Evolutionary conservation across 202 grass and related monocot genomes (phyloP).

Genomic region (Sporobolus alterniflorus): DNA sequence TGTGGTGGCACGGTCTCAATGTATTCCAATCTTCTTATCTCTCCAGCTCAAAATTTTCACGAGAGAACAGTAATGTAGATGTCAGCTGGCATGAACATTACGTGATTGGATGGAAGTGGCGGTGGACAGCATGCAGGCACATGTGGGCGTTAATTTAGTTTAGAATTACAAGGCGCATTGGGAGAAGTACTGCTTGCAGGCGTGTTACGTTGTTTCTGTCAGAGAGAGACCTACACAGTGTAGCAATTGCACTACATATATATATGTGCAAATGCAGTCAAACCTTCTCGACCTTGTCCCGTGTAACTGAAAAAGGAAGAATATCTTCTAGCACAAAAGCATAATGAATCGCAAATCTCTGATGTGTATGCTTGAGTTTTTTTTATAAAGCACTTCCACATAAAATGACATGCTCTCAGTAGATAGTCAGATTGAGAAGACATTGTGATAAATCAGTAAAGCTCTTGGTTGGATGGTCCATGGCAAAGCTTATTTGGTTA

Average conservation of each 20-base stretch:
- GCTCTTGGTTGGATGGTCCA: conserved; percentile 31
- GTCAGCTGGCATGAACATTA: conserved; percentile 15
- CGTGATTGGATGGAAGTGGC: conserved; percentile 64
- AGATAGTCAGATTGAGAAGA: neutral
- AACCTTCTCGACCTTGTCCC: conserved; percentile 13
- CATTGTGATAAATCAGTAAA: conserved; percentile 6
- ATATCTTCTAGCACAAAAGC: conserved; percentile 6
- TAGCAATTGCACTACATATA: neutral
- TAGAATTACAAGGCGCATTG: conserved; percentile 76
- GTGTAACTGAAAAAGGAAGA: conserved; percentile 27
- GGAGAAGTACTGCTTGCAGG: conserved; percentile 39
- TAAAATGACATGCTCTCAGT: neutral
- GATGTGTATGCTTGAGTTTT: conserved; percentile 5
- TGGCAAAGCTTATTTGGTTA: conserved; percentile 43
- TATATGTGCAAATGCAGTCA: neutral
- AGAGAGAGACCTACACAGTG: conserved; percentile 4
- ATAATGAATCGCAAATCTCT: neutral
- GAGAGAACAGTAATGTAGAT: conserved; percentile 17
- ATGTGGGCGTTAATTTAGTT: conserved; percentile 49
- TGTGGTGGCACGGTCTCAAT: too few relatives aligned
- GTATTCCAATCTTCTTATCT: neutral
- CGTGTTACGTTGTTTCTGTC: conserved; percentile 15
- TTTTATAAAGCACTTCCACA: neutral
- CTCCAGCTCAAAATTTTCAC: neutral
- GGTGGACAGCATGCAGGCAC: conserved; percentile 51